phyloP scores from a whole-genome alignment of 495 filamentous ascomycete species.

The Xylaria palmicola region DNA sequence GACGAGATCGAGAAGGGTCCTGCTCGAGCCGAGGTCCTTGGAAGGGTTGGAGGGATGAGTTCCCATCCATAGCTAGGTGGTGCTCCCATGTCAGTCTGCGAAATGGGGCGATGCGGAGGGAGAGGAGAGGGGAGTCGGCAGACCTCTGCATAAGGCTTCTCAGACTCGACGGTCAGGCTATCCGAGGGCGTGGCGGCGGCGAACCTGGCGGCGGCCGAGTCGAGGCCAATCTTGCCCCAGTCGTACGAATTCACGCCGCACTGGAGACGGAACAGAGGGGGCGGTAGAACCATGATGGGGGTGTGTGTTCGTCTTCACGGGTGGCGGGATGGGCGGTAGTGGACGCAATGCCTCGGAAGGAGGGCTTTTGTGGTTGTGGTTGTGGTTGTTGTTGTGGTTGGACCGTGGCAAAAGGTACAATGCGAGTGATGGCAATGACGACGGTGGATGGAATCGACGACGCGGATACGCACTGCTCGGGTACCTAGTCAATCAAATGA shows the following conservation, averaged over 20 bases:
- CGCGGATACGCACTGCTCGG: too few species aligned
- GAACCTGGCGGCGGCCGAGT: constrained; percentile 76
- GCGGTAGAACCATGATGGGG: constrained; percentile 58
- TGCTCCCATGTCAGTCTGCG: not conserved
- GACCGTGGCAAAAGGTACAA: too few species aligned
- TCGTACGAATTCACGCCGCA: constrained; percentile 99
- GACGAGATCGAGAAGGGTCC: constrained; percentile 85
- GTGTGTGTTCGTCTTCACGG: not conserved
- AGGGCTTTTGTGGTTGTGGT: too few species aligned
- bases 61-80: constrained; percentile 85
- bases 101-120: not conserved
- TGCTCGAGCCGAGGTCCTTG: constrained; percentile 78
- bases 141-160: constrained; percentile 88
- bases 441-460: too few species aligned
- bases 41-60: constrained; percentile 95
- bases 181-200: constrained; percentile 71
- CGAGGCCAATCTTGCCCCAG: constrained; percentile 90
- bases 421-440: too few species aligned
- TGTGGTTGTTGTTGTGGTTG: too few species aligned
- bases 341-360: too few species aligned
- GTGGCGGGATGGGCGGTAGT: too few species aligned
- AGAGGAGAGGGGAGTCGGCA: constrained; percentile 11
- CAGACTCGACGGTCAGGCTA: constrained; percentile 72
- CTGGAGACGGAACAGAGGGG: constrained; percentile 87
- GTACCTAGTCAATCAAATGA: too few species aligned